Conservation (phyloP, 1,139 yeast species). For the Sugiyamaella sp. region DNA sequence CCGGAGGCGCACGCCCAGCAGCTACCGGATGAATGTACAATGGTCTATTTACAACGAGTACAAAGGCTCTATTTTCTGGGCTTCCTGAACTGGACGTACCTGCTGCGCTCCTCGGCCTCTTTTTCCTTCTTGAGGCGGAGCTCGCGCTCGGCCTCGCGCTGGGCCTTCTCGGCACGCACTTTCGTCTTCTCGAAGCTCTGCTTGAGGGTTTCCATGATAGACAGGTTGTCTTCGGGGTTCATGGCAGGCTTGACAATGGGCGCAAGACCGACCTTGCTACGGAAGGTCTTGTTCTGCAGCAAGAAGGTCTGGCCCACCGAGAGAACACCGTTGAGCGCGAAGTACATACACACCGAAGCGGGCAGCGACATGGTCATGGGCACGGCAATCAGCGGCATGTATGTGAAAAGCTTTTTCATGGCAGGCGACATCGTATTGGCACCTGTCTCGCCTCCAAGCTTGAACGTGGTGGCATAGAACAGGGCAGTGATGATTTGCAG, state of each 20-base stretch:
- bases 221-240: constrained; percentile 45
- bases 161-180: constrained; percentile 49
- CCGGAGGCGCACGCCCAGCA: constrained; percentile 8
- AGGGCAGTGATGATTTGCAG: constrained; percentile 85
- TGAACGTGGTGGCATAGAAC: constrained; percentile 69
- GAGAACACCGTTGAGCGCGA: constrained; percentile 76
- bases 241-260: constrained; percentile 58
- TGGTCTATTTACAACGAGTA: constrained; percentile 14
- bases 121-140: constrained; percentile 31
- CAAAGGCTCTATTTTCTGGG: constrained; percentile 19
- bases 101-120: constrained; percentile 32
- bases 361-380: constrained; percentile 85
- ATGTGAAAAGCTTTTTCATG: constrained; percentile 71
- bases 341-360: constrained; percentile 81
- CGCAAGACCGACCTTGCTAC: constrained; percentile 64
- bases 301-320: constrained; percentile 72
- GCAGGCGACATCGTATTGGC: constrained; percentile 69
- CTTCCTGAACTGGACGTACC: constrained; percentile 27
- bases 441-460: constrained; percentile 92
- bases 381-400: constrained; percentile 78
- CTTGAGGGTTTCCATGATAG: constrained; percentile 46
- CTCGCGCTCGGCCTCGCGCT: constrained; percentile 39
- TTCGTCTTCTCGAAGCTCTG: constrained; percentile 62
- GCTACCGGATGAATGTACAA: background rate
- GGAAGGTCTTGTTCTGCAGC: constrained; percentile 60